Evolutionary conservation across 306 rosid species (phyloP).

Genomic region (Cicer arietinum): DNA sequence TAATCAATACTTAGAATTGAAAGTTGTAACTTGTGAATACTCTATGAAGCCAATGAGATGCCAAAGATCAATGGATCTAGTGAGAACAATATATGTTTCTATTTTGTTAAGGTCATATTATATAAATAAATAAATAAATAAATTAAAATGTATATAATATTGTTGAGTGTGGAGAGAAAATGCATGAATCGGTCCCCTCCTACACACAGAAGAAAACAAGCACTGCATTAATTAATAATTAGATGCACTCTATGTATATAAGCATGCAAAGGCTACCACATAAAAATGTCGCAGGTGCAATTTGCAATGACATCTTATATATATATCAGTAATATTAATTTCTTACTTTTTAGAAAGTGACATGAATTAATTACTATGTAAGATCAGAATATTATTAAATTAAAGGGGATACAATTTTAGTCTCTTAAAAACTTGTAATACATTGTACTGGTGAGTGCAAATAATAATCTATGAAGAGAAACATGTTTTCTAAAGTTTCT

Average conservation of each 20-base stretch:
- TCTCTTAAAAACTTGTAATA: not conserved
- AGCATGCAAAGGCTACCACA: slow-evolving; percentile 4
- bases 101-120: not conserved
- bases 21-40: too few relatives aligned
- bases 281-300: not conserved
- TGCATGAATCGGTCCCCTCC: slow-evolving; percentile 14
- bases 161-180: slow-evolving; percentile 7
- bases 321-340: not conserved
- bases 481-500: slow-evolving; percentile 15
- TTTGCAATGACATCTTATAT: not conserved
- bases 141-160: not conserved
- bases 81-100: not conserved
- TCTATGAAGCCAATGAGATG: too few relatives aligned
- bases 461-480: not conserved
- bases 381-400: not conserved
- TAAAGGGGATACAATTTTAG: not conserved
- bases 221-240: not conserved
- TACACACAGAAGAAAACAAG: not conserved
- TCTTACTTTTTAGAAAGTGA: not conserved
- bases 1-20: too few relatives aligned
- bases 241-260: not conserved
- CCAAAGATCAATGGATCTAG: not conserved
- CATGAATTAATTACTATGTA: not conserved
- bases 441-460: slow-evolving; percentile 6
- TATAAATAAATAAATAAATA: too few relatives aligned